These are phyloP conservation scores for Senecio squalidus DNA, from an alignment of 140 eudicot species.

Conservation along the genomic window DNA sequence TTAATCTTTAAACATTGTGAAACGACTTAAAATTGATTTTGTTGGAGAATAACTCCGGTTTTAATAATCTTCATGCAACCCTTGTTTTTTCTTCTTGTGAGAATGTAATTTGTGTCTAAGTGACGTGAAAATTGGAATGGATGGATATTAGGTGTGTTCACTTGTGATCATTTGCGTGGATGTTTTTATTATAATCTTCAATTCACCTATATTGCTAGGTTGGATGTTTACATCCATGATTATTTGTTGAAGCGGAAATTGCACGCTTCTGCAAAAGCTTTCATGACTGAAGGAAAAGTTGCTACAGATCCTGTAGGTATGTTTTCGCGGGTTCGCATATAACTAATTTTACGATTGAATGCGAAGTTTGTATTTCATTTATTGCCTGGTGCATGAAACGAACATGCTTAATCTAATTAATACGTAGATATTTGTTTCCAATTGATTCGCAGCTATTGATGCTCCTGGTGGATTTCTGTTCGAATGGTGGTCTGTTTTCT, in stretches of 20 bases:
- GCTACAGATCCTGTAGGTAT: conserved; percentile 99
- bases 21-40: not conserved
- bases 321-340: not conserved
- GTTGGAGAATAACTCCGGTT: not conserved
- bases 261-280: conserved; percentile 94
- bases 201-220: conserved; percentile 46
- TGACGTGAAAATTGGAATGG: conserved; percentile 6
- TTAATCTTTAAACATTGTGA: too few relatives aligned
- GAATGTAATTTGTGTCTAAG: not conserved
- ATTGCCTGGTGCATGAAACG: not conserved
- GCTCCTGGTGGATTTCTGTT: conserved; percentile 99
- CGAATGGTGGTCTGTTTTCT: conserved; percentile 99
- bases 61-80: conserved; percentile 1
- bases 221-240: conserved; percentile 98
- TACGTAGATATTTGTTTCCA: not conserved
- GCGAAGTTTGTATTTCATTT: not conserved
- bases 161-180: not conserved
- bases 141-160: not conserved
- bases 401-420: not conserved
- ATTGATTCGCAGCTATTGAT: conserved; percentile 75
- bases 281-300: conserved; percentile 98
- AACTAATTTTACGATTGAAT: not conserved
- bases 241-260: conserved; percentile 83
- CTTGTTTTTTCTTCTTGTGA: not conserved
- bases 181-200: conserved; percentile 11